Evolutionary conservation across 495 filamentous ascomycete species (phyloP), one percentile per base, ranked within the genome.

Genomic region (Sphaerosporella brunnea): DNA sequence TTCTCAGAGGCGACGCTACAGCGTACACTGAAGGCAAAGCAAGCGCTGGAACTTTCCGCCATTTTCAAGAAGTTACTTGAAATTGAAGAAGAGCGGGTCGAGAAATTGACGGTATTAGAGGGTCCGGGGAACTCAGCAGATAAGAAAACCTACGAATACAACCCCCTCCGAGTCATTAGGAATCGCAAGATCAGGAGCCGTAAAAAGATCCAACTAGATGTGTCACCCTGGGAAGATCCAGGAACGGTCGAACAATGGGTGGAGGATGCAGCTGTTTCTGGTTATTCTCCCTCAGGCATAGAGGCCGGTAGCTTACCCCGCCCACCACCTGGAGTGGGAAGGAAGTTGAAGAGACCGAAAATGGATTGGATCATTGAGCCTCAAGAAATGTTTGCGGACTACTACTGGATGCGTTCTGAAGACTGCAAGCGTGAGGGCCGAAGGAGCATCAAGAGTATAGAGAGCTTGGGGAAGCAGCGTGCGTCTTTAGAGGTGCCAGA

Each of bases 1-100:
- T 58, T 54, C 34, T 50, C 55, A 15, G 56, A 59, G 32, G 56
- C 56, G 18, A 59, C 56, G n/a, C 38, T 59, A 26, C 56, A 59
- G 48, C 55, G 56, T 7, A 58, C 56, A n/a, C 18, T 59, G 10
- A 59, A 59, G 28, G 56, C 56, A 9, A 59, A 59, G 28, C 55
- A 52, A 19, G 49, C 59, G 11, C 23, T 59, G 2, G 56, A 59
- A 11, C 49, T 59, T 25, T 51, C 55, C 13, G 51, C 52, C 15
- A 40, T 52, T 32, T 58, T 55, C 37, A 59, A 59, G 42, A 42
- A 49, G 23, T 45, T 59, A 21, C 26, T 59, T 3, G 47, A 53
- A 15, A 52, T 59, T 19, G 35, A 35, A 8, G 40, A 24, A 18
- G 4, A 9, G 7, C 8, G 35, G 15, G 35, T 18, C 16, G 4